phyloP scores from a whole-genome alignment of 805 yeast species.

The Teunomyces kruisii region DNA sequence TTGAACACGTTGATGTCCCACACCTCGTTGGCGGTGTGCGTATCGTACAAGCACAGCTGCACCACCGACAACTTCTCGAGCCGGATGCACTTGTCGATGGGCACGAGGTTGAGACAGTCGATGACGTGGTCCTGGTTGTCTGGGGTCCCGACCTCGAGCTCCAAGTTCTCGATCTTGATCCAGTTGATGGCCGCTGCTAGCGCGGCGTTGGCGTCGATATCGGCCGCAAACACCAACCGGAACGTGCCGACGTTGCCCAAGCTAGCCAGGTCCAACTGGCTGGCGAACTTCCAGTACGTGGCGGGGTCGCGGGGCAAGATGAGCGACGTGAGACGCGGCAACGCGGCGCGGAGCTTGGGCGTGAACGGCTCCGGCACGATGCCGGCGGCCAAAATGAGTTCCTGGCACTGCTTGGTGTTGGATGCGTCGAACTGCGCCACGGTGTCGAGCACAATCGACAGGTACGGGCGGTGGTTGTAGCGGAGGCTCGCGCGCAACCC shows the following conservation, averaged over 20 bases:
- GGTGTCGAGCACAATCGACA: background rate
- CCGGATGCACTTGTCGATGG: constrained; percentile 23
- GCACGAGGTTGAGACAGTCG: constrained; percentile 40
- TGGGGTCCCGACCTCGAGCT: constrained; percentile 45
- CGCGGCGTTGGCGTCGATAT: background rate
- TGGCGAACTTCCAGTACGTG: background rate
- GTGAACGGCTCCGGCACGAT: background rate
- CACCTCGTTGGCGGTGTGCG: constrained; percentile 32
- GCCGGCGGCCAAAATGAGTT: background rate
- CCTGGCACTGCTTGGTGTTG: background rate
- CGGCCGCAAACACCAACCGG: background rate
- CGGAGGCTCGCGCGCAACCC: background rate
- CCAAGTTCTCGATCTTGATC: constrained; percentile 37
- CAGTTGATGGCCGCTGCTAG: constrained; percentile 14
- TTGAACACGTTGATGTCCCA: constrained; percentile 49
- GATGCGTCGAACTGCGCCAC: background rate
- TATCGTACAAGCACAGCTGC: constrained; percentile 33
- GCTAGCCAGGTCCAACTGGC: background rate
- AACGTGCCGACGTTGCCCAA: background rate
- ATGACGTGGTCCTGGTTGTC: constrained; percentile 41
- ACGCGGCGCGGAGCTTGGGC: background rate
- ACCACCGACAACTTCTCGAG: constrained; percentile 38
- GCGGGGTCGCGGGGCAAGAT: constrained; percentile 14
- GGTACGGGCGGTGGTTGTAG: background rate
- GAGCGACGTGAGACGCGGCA: constrained; percentile 8